Conservation (phyloP, 768 basidiomycete genomes). For the Boletus coccyginus region DNA sequence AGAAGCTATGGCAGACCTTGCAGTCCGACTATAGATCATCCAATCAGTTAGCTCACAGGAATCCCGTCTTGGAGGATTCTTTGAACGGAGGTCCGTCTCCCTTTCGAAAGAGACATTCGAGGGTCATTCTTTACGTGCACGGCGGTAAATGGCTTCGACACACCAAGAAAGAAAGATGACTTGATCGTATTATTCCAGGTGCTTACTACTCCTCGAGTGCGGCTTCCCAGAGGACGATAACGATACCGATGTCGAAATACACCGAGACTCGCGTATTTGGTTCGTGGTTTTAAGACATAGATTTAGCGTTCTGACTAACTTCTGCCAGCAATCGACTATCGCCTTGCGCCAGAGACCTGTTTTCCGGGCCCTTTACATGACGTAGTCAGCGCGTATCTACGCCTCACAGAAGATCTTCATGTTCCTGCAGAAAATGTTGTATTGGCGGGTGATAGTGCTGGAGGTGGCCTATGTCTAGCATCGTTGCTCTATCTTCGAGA, state of each 20-base stretch:
- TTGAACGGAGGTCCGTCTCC: constrained; percentile 11
- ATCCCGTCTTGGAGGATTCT: constrained; percentile 15
- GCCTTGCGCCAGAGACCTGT: constrained; percentile 90
- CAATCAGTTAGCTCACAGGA: constrained; percentile 24
- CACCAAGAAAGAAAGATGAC: background rate
- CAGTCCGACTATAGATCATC: constrained; percentile 75
- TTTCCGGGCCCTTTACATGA: constrained; percentile 92
- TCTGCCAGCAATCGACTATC: constrained; percentile 80
- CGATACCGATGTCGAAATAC: constrained; percentile 87
- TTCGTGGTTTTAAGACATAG: constrained; percentile 29
- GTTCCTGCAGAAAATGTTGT: constrained; percentile 92
- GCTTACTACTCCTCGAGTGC: constrained; percentile 94
- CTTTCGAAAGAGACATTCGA: constrained; percentile 52
- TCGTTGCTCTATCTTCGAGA: constrained; percentile 94
- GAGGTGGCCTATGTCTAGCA: constrained; percentile 83
- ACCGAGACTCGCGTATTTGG: constrained; percentile 88
- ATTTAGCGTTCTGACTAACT: background rate
- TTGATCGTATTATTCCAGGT: constrained; percentile 41
- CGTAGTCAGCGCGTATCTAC: constrained; percentile 81
- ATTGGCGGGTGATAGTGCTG: constrained; percentile 89
- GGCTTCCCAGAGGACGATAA: constrained; percentile 85
- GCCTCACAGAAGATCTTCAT: constrained; percentile 82
- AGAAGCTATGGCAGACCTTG: constrained; percentile 82
- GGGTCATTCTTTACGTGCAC: constrained; percentile 91
- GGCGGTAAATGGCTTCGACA: constrained; percentile 57